These are phyloP conservation scores for Saccharomycopsis babjevae DNA, from an alignment of 805 yeast genomes.

Conservation along the genomic window DNA sequence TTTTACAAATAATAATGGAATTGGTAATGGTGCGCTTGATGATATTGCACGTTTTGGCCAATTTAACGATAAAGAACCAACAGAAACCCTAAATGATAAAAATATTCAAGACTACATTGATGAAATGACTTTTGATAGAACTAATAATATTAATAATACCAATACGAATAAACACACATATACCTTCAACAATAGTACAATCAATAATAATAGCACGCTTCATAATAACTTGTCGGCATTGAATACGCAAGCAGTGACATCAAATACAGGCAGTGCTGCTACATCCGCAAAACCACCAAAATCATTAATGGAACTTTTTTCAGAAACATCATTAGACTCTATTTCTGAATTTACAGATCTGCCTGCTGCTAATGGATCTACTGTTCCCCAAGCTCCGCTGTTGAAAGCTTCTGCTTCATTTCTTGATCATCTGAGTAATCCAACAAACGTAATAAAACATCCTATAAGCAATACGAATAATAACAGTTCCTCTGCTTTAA, in stretches of 20 bases:
- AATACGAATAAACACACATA: background rate
- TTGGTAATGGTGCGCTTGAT: background rate
- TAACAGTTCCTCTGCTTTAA: conserved; percentile 1
- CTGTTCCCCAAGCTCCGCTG: conserved; percentile 2
- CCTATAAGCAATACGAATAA: conserved; percentile 33
- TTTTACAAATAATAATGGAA: background rate
- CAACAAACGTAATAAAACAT: conserved; percentile 43
- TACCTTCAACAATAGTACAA: conserved; percentile 16
- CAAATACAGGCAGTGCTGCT: conserved; percentile 14
- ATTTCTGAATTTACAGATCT: conserved; percentile 18
- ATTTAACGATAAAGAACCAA: conserved; percentile 12
- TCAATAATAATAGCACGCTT: conserved; percentile 16
- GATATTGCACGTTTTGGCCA: conserved; percentile 4
- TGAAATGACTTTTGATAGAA: conserved; percentile 20
- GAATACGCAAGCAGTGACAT: conserved; percentile 16
- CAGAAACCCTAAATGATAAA: conserved; percentile 8
- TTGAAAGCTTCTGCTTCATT: background rate
- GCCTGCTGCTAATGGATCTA: conserved; percentile 15
- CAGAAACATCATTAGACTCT: conserved; percentile 31
- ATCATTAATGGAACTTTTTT: conserved; percentile 62
- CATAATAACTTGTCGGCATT: background rate
- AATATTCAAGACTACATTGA: background rate
- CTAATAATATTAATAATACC: conserved; percentile 25
- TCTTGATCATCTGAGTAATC: conserved; percentile 9
- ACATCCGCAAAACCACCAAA: conserved; percentile 52